Base-by-base conservation (phyloP, 768 basidiomycete species). In the Rhizopogon vulgaris region DNA sequence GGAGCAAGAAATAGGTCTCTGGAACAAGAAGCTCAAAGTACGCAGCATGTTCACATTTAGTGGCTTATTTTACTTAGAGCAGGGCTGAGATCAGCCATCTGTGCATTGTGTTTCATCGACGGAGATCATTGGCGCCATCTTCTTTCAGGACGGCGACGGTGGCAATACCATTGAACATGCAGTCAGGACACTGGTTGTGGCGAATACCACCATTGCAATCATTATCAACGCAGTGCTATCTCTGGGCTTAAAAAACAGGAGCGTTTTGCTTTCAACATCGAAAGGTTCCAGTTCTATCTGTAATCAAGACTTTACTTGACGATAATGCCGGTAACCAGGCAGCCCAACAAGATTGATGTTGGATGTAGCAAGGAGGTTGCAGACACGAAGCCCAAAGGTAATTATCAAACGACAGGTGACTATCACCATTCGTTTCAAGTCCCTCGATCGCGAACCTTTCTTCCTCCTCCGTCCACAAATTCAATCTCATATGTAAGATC, bases 291-390 rank as follows among this genome's bases (percentile, higher is more conserved):
- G 22, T 22, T 22, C 3, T 22, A 22, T 22, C 47, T 46, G 71
- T 57, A 28, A 65, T 65, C 27, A 65, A 63, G 17, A 52, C 59
- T 41, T 72, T 70, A 45, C 79, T 86, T 55, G 81, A 84, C 2
- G 80, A 82, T 17, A 87, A 86, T 60, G 65, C 82, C 49, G 64
- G 87, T 60, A 86, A 85, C 63, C 79, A 84, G 65, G 80, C 83
- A 6, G 70, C 3, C 22, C 22, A 22, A 22, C 22, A 22, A 87
- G 69, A 73, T 84, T 32, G 85, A 88, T 67, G 83, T 84, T 48
- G 85, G 85, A 48, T 70, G 69, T 54, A 79, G 73, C 47, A 87
- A 87, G 67, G 84, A 88, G 71, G 82, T 80, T 6, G 85, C 83
- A 25, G 84, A 87, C 63, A 75, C 80, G 39, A 86, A 87, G 68